phyloP scores from a whole-genome alignment of 768 basidiomycete species.

The Pleurotus tuoliensis region DNA sequence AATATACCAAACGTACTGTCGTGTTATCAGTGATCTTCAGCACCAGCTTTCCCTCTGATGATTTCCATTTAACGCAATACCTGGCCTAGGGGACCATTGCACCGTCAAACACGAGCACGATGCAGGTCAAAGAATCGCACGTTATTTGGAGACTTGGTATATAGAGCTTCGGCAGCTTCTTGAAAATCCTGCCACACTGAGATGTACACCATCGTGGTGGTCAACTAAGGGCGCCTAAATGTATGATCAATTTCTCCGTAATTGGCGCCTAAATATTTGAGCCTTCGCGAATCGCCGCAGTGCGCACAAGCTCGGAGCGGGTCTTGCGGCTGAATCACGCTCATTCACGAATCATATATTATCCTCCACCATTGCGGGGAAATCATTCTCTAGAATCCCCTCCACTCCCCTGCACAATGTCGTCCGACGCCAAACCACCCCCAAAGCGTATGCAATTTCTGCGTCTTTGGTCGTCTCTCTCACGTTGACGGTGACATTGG shows the following conservation, averaged over 20 bases:
- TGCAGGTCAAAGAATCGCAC: conserved; percentile 36
- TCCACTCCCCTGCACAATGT: conserved; percentile 1
- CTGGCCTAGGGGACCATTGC: conserved; percentile 52
- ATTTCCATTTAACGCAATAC: conserved; percentile 90
- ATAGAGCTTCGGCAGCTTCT: conserved; percentile 85
- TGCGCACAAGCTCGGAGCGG: conserved; percentile 1
- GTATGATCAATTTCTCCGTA: not conserved
- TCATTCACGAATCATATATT: conserved; percentile 4
- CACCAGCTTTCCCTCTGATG: conserved; percentile 81
- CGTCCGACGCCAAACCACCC: conserved; percentile 6
- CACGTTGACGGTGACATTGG: not conserved
- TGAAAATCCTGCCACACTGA: conserved; percentile 87
- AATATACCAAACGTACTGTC: conserved; percentile 51
- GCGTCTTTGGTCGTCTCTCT: conserved; percentile 7
- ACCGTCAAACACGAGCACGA: too few relatives aligned
- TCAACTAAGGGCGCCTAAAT: conserved; percentile 1
- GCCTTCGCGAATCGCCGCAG: not conserved
- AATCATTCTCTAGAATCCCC: not conserved
- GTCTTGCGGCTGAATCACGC: conserved; percentile 9
- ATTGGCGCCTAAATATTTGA: conserved; percentile 3
- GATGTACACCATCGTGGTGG: conserved; percentile 74
- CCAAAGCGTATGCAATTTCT: conserved; percentile 8
- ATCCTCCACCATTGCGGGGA: not conserved
- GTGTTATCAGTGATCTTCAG: conserved; percentile 92
- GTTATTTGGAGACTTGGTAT: conserved; percentile 71